Percentiles rank a stretch among this genome's conserved stretches.
Conservation (phyloP, 23 red algal species). For the Chondrus crispus region DNA sequence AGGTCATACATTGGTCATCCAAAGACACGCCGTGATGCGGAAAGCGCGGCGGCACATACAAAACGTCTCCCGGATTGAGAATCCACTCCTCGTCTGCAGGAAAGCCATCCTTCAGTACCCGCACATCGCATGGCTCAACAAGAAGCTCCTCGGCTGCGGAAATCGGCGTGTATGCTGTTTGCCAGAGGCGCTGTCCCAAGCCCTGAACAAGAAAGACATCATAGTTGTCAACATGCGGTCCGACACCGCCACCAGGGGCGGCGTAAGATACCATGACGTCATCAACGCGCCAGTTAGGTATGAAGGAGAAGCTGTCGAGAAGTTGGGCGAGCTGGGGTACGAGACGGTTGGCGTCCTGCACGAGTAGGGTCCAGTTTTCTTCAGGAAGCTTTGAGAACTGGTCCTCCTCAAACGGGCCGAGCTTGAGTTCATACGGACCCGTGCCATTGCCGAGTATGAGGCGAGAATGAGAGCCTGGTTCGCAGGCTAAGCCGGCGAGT, state of each 20-base stretch:
- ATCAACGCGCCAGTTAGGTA: slow-evolving; percentile 81
- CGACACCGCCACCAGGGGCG: slow-evolving; percentile 67
- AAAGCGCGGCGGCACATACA: slow-evolving; percentile 82
- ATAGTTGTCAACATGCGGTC: slow-evolving; percentile 93
- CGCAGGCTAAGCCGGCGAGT: slow-evolving; percentile 70
- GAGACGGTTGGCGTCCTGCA: slow-evolving; percentile 47
- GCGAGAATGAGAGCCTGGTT: slow-evolving; percentile 53
- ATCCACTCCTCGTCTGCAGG: slow-evolving; percentile 42
- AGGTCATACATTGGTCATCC: slow-evolving; percentile 79
- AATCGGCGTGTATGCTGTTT: slow-evolving; percentile 41
- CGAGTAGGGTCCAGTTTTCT: slow-evolving; percentile 66
- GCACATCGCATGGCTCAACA: slow-evolving; percentile 46
- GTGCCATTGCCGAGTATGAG: slow-evolving; percentile 38
- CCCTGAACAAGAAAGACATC: slow-evolving; percentile 87
- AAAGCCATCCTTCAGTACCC: slow-evolving; percentile 59
- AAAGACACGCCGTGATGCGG: slow-evolving; percentile 78
- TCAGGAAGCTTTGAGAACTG: slow-evolving; percentile 53
- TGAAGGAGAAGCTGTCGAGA: slow-evolving; percentile 58
- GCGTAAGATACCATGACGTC: slow-evolving; percentile 91
- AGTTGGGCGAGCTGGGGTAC: slow-evolving; percentile 56
- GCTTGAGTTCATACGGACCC: slow-evolving; percentile 37
- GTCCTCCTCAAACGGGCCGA: slow-evolving; percentile 47
- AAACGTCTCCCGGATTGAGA: slow-evolving; percentile 70
- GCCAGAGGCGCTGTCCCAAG: slow-evolving; percentile 71
- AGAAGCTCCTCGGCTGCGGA: slow-evolving; percentile 36